Conservation (phyloP, 176 grass and related monocot genomes). For the Eragrostis nindensis region DNA sequence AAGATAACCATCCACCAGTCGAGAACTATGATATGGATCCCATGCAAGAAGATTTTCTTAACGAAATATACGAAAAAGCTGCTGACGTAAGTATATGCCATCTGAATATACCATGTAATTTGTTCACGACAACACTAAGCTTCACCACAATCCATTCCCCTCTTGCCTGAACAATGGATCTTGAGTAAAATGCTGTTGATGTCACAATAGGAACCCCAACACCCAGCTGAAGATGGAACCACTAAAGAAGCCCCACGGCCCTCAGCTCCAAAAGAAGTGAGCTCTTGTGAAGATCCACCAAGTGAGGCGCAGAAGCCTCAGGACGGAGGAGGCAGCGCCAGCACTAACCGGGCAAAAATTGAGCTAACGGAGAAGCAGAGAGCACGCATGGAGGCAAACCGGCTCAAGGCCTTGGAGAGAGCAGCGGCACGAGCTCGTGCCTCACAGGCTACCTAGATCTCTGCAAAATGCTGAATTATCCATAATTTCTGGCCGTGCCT, state of each 20-base stretch:
- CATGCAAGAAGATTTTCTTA: conserved; percentile 71
- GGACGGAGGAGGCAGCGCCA: neutral
- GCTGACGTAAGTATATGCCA: conserved; percentile 51
- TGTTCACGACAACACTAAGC: neutral
- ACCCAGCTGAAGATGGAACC: neutral
- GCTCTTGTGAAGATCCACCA: neutral
- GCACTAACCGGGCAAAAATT: conserved; percentile 33
- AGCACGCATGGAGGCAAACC: conserved; percentile 76
- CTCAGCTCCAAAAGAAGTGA: conserved; percentile 1
- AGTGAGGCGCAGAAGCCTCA: conserved; percentile 18
- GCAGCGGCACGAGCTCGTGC: conserved; percentile 54
- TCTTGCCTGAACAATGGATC: neutral
- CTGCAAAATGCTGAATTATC: neutral
- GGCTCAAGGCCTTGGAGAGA: conserved; percentile 82
- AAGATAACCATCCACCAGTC: conserved; percentile 39
- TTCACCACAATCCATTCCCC: neutral
- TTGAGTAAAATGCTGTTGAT: conserved; percentile 3
- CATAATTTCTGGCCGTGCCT: neutral
- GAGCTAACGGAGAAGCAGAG: conserved; percentile 69
- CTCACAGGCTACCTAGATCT: conserved; percentile 36
- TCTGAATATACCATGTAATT: neutral
- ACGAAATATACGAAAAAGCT: conserved; percentile 66
- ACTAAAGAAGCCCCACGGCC: neutral
- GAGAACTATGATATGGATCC: conserved; percentile 45
- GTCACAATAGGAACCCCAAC: conserved; percentile 32